Conservation (phyloP, 176 grass and related monocot species). For the Oryza nivara region DNA sequence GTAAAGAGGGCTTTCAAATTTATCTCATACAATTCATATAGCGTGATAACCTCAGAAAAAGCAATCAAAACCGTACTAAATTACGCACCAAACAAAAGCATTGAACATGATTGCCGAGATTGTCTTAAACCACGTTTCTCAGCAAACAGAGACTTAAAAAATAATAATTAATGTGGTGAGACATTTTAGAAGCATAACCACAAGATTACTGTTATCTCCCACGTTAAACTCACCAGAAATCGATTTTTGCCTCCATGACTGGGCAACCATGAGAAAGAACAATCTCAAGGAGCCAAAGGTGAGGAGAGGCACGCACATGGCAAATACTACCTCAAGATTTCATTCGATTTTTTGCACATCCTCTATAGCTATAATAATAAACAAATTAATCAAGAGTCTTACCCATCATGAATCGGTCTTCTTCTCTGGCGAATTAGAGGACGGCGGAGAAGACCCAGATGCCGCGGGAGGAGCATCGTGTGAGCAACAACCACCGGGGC, state of each 20-base stretch:
- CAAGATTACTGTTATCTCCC: slow-evolving; percentile 36
- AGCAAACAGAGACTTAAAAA: background rate
- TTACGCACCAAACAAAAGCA: background rate
- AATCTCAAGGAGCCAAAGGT: slow-evolving; percentile 82
- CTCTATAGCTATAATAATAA: background rate
- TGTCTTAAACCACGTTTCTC: background rate
- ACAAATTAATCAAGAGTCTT: background rate
- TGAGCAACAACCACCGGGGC: slow-evolving; percentile 66
- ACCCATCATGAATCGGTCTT: slow-evolving; percentile 47
- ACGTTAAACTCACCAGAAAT: slow-evolving; percentile 69
- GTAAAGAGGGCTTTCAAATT: too few species aligned
- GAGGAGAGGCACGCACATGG: slow-evolving; percentile 54
- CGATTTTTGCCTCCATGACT: slow-evolving; percentile 73
- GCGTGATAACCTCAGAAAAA: background rate
- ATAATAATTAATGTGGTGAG: slow-evolving; percentile 42
- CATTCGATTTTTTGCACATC: too few species aligned
- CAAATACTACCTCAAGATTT: background rate
- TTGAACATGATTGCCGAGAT: background rate
- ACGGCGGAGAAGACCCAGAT: slow-evolving; percentile 28
- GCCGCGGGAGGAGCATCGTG: slow-evolving; percentile 43
- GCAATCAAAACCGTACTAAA: too few species aligned
- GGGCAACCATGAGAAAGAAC: slow-evolving; percentile 60
- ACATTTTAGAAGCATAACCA: slow-evolving; percentile 76
- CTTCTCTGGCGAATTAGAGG: slow-evolving; percentile 43
- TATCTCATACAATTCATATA: too few species aligned